Evolutionary conservation across 106 monocot species (phyloP).

Genomic region (Apostasia shenzhenica): DNA sequence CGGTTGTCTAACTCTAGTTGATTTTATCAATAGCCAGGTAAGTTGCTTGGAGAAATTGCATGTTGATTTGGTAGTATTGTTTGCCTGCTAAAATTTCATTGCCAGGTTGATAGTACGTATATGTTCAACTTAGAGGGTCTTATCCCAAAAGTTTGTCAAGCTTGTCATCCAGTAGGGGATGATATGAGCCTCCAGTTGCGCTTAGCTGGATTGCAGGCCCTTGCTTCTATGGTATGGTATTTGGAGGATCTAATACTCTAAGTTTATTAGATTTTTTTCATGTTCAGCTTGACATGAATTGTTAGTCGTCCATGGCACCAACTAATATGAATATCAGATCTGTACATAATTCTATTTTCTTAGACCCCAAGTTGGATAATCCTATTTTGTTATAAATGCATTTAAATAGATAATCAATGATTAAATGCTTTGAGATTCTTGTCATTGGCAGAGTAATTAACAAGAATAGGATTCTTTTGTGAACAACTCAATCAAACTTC

Average conservation of each 20-base stretch:
- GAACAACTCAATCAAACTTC: too few species aligned
- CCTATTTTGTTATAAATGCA: too few species aligned
- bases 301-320: too few species aligned
- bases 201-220: conserved; percentile 75
- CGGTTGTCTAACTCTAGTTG: conserved; percentile 78
- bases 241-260: not conserved
- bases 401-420: too few species aligned
- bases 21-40: conserved; percentile 88
- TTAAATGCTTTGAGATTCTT: too few species aligned
- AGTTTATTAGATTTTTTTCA: too few species aligned
- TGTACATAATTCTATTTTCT: too few species aligned
- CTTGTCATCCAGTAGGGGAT: conserved; percentile 56
- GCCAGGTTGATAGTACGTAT: conserved; percentile 77
- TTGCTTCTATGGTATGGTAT: conserved; percentile 77
- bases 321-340: too few species aligned
- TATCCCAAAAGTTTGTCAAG: conserved; percentile 86
- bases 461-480: too few species aligned
- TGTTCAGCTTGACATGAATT: too few species aligned
- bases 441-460: too few species aligned
- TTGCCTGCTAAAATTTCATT: conserved; percentile 13
- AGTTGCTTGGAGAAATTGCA: conserved; percentile 6
- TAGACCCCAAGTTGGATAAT: too few species aligned
- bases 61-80: not conserved
- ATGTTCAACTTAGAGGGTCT: conserved; percentile 92
- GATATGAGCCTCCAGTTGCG: conserved; percentile 49